A percentile compares a stretch with the other conserved stretches of the same genome.
These are phyloP conservation scores for Aurinia saxatilis DNA, from an alignment of 345 rosid species.

Conservation along the genomic window DNA sequence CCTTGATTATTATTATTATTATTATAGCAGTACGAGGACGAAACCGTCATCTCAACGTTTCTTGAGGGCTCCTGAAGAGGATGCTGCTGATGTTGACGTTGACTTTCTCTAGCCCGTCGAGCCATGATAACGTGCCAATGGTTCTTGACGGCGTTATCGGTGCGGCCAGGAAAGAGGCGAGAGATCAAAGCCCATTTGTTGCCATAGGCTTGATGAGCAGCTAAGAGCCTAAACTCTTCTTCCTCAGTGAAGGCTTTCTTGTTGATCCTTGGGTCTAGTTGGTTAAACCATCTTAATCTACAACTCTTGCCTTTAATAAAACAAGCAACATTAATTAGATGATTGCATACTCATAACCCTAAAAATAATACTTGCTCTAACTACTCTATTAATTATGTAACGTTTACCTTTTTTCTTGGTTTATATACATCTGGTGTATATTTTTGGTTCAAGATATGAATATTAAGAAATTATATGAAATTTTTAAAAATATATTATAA, in stretches of 20 bases:
- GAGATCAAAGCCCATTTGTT: constrained; percentile 99
- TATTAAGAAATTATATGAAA: no score
- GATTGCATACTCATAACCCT: background rate
- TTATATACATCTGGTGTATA: no score
- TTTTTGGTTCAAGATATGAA: no score
- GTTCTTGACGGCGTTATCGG: constrained; percentile 95
- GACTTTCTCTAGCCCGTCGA: constrained; percentile 65
- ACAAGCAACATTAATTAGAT: constrained; percentile 2
- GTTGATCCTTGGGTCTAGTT: constrained; percentile 90
- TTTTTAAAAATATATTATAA: no score
- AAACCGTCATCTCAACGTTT: constrained; percentile 12
- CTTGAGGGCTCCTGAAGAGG: background rate
- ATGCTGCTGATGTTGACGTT: constrained; percentile 13
- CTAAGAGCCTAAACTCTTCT: constrained; percentile 83
- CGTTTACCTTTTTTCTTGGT: no score
- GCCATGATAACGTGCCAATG: constrained; percentile 99
- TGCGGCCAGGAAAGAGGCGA: constrained; percentile 88
- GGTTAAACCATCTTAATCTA: constrained; percentile 97
- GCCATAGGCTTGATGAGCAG: constrained; percentile 77
- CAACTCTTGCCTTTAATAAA: constrained; percentile 79
- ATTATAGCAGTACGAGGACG: constrained; percentile 8
- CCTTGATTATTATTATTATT: background rate
- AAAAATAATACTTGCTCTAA: background rate
- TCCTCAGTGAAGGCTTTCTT: constrained; percentile 82
- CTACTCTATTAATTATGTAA: background rate